Conservation (phyloP, 805 yeast genomes). For the Metahyphopichia silvanorum region DNA sequence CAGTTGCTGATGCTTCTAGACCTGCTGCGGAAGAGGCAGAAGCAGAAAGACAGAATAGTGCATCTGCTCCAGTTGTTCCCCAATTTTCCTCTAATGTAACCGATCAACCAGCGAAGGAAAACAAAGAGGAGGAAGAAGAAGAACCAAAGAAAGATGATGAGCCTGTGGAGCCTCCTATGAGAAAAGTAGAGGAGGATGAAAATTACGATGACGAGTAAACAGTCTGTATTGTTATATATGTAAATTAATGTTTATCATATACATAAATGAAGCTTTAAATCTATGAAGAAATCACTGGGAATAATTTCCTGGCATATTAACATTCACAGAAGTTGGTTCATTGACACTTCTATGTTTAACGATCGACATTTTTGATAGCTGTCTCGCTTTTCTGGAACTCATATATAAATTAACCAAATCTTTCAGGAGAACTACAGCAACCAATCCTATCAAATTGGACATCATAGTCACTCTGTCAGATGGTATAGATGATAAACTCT, state of each 20-base stretch:
- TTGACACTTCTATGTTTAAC: too few relatives aligned
- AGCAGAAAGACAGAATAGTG: conserved; percentile 1
- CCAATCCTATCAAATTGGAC: conserved; percentile 31
- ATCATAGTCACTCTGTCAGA: conserved; percentile 16
- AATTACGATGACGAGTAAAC: conserved; percentile 44
- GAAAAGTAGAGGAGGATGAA: conserved; percentile 45
- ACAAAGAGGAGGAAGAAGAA: conserved; percentile 24
- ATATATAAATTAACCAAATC: conserved; percentile 29
- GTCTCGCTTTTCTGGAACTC: conserved; percentile 25
- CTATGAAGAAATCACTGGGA: neutral
- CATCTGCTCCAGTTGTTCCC: conserved; percentile 8
- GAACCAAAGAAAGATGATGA: conserved; percentile 23
- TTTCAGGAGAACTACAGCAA: conserved; percentile 29
- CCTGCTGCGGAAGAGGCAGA: conserved; percentile 2
- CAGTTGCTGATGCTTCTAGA: conserved; percentile 5
- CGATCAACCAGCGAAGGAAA: conserved; percentile 6
- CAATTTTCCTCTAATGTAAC: conserved; percentile 17
- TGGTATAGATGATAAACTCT: conserved; percentile 3
- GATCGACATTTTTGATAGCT: conserved; percentile 21
- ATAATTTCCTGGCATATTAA: conserved; percentile 1
- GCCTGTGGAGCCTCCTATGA: conserved; percentile 41
- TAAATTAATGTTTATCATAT: too few relatives aligned
- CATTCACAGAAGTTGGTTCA: too few relatives aligned
- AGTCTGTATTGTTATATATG: too few relatives aligned
- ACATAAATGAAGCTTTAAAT: too few relatives aligned